Evolutionary conservation across 306 rosid species (phyloP), one percentile per base, ranked within the genome.

Genomic region (Benincasa hispida): DNA sequence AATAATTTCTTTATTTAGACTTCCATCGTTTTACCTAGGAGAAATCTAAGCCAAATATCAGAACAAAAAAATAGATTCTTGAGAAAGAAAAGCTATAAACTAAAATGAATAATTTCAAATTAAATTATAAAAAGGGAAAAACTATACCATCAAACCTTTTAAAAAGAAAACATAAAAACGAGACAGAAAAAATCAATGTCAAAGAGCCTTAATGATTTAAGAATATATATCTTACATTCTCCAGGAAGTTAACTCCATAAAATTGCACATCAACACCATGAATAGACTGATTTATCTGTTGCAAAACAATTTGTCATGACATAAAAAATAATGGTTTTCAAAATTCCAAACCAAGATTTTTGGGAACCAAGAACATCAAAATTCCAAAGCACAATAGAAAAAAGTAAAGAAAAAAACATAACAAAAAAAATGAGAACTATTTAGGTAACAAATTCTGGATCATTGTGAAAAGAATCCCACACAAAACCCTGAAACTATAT

Each of bases 231-330:
- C 39, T 75, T 85, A 94, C 98, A 78, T n/a, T n/a, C 83, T 94
- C 97, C 30, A 94, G 85, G 57, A 94, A 89, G 83, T 89, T 88
- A 81, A 94, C 83, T 89, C 97, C 98, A 79, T 87, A 56, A 72
- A 84, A 87, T 79, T 94, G 98, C 86, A 89, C 86, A 82, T 94
- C 95, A 68, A 87, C 74, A 32, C 97, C 96, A 79, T 78, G 67
- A 76, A 90, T 78, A 83, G 96, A 93, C 82, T 94, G 97, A 84
- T 87, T 90, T 75, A 93, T 91, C 98, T 93, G 97, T 75, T 19
- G 74, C 63, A n/a, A 60, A 86, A 81, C 69, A 50, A 68, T 87
- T 74, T 80, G 72, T 45, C 70, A 54, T 76, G 66, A 68, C 51
- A 18, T 7, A 14, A 1, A 47, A 25, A 67, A 34, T 6, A 74